Evolutionary conservation across 2,329 filamentous ascomycete species (phyloP).

Genomic region (Stachybotrys echinatus): DNA sequence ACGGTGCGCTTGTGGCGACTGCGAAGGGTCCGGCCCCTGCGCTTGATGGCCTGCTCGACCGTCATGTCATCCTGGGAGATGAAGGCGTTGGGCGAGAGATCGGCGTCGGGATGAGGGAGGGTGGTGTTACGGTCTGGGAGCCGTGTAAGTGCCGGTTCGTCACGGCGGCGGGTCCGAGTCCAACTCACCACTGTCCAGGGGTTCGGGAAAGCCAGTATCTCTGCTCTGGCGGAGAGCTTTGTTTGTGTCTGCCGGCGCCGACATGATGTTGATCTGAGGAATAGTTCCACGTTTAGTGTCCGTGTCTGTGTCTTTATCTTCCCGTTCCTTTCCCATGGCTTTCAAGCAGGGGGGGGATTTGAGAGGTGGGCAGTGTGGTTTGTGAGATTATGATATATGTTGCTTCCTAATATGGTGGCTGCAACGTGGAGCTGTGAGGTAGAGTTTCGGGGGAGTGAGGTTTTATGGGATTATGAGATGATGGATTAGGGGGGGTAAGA

Average conservation of each 20-base stretch:
- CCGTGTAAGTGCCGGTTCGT: conserved; percentile 4
- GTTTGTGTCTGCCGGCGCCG: conserved; percentile 11
- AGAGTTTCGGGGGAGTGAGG: too few species aligned
- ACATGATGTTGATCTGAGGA: conserved; percentile 21
- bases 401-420: too few species aligned
- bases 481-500: too few species aligned
- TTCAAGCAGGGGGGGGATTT: too few species aligned
- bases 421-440: too few species aligned
- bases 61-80: conserved; percentile 51
- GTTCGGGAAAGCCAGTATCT: conserved; percentile 48
- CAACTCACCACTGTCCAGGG: conserved; percentile 40
- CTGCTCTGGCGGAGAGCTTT: conserved; percentile 20
- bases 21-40: conserved; percentile 41
- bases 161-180: too few species aligned
- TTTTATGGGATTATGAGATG: too few species aligned
- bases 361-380: neutral
- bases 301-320: neutral
- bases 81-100: conserved; percentile 49
- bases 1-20: conserved; percentile 41
- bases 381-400: too few species aligned
- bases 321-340: neutral
- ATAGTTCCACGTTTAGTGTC: neutral
- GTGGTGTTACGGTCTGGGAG: conserved; percentile 50
- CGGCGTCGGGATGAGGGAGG: conserved; percentile 56
- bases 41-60: conserved; percentile 32